A percentile compares a stretch with the other conserved stretches of the same genome.
phyloP scores from a whole-genome alignment of 164 flowering plant genomes.

The Umbilicus rupestris region DNA sequence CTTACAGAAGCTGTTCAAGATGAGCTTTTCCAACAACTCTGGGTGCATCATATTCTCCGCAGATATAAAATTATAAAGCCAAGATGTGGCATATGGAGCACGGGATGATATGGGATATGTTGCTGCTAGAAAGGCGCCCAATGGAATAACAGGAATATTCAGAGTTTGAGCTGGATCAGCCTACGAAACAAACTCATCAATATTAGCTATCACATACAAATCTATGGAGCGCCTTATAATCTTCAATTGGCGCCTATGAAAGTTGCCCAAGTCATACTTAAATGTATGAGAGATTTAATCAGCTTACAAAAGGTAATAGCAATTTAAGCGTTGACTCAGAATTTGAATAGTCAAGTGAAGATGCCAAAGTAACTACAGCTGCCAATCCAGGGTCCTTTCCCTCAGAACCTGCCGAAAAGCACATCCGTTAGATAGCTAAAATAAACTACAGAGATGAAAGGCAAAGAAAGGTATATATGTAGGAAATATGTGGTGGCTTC shows the following conservation, averaged over 20 bases:
- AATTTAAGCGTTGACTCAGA: conserved; percentile 76
- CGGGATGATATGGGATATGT: conserved; percentile 76
- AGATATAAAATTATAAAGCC: conserved; percentile 76
- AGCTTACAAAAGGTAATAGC: conserved; percentile 85
- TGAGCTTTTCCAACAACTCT: conserved; percentile 72
- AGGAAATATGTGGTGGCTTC: conserved; percentile 10
- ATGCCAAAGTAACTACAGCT: conserved; percentile 81
- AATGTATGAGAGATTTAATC: neutral
- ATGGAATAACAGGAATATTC: conserved; percentile 84
- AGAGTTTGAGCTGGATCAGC: conserved; percentile 98
- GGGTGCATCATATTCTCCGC: conserved; percentile 97
- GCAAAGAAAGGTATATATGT: neutral
- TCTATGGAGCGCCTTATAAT: neutral
- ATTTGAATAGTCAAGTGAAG: conserved; percentile 80
- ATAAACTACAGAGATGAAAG: neutral
- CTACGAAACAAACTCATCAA: conserved; percentile 20
- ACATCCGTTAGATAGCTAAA: neutral
- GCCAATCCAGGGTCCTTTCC: conserved; percentile 58
- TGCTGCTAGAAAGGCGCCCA: conserved; percentile 74
- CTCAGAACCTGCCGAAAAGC: conserved; percentile 39
- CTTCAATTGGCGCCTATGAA: neutral
- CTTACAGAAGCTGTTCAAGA: conserved; percentile 90
- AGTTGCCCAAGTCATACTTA: neutral
- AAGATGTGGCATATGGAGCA: conserved; percentile 75
- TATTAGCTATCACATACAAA: neutral